These are phyloP conservation scores for Hypocrella siamensis DNA, from an alignment of 2,329 filamentous ascomycete genomes.

Conservation along the genomic window DNA sequence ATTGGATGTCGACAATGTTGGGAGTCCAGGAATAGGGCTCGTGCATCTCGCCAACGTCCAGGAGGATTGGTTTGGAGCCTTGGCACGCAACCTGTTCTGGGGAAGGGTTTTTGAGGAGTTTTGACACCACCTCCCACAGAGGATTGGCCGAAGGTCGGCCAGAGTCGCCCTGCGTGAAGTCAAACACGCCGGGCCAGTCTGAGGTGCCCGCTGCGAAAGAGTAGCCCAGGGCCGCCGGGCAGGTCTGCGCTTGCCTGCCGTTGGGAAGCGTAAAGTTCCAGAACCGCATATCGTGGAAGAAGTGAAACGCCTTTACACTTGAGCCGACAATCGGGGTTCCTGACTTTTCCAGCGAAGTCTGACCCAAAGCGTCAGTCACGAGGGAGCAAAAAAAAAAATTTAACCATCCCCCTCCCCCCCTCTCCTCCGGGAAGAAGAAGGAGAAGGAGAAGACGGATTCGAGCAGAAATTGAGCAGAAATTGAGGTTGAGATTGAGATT, in stretches of 20 bases:
- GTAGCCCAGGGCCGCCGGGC: conserved; percentile 77
- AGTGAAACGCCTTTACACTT: conserved; percentile 68
- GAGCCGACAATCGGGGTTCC: conserved; percentile 41
- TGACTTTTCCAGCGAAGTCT: conserved; percentile 23
- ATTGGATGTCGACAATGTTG: conserved; percentile 81
- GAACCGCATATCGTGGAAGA: conserved; percentile 66
- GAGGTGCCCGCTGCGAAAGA: conserved; percentile 88
- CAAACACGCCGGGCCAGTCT: conserved; percentile 80
- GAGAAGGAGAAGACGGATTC: not conserved
- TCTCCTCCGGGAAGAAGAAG: no score
- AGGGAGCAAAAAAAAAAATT: no score
- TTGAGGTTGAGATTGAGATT: no score
- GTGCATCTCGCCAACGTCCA: conserved; percentile 73
- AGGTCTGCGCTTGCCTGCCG: conserved; percentile 55
- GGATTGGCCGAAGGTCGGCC: conserved; percentile 55
- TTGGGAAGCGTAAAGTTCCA: conserved; percentile 62
- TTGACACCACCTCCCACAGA: conserved; percentile 64
- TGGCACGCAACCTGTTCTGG: conserved; percentile 62
- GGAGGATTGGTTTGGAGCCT: conserved; percentile 63
- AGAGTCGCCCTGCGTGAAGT: conserved; percentile 78
- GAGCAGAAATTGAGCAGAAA: no score
- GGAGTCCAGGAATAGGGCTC: conserved; percentile 76
- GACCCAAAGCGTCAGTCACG: not conserved
- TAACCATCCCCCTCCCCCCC: no score
- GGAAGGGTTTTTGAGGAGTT: conserved; percentile 54